Percentiles rank a stretch among this genome's conserved stretches.
These are phyloP conservation scores for Aspergillus fijiensis DNA, from an alignment of 2,329 filamentous ascomycete genomes.

Conservation along the genomic window DNA sequence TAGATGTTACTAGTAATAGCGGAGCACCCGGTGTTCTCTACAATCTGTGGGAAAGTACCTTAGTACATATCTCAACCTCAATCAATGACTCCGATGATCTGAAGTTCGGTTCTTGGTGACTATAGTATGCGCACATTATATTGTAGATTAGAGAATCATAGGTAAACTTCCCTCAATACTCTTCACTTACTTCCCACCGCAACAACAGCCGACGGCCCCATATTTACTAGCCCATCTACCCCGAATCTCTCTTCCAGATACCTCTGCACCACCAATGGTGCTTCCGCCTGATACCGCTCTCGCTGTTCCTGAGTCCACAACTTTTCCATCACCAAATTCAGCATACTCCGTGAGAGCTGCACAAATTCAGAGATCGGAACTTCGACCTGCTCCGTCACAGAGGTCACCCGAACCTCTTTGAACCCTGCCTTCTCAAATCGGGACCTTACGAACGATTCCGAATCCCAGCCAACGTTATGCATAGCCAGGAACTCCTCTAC, in stretches of 20 bases:
- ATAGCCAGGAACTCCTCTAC: conserved; percentile 20
- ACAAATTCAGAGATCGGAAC: conserved; percentile 21
- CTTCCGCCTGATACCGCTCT: conserved; percentile 20
- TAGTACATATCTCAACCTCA: conserved; percentile 27
- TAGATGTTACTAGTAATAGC: conserved; percentile 24
- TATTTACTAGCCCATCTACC: conserved; percentile 21
- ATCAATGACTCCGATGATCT: conserved; percentile 28
- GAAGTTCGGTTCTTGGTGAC: background rate
- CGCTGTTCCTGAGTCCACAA: conserved; percentile 34
- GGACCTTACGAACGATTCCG: conserved; percentile 20
- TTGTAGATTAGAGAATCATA: background rate
- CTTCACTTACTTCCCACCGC: conserved; percentile 29
- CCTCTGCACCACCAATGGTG: conserved; percentile 22
- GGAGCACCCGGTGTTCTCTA: conserved; percentile 28
- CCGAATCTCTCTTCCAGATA: conserved; percentile 28
- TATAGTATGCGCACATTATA: background rate
- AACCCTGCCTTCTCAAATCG: conserved; percentile 25
- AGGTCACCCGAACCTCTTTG: conserved; percentile 23
- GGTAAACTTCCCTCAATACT: background rate
- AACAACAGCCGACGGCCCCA: conserved; percentile 31
- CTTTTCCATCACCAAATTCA: conserved; percentile 21
- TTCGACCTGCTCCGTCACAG: conserved; percentile 14
- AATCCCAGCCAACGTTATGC: conserved; percentile 27
- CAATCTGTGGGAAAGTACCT: conserved; percentile 25
- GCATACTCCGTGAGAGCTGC: conserved; percentile 23